Conservation (phyloP, 148 eudicot genomes). For the Linanthus parryae region DNA sequence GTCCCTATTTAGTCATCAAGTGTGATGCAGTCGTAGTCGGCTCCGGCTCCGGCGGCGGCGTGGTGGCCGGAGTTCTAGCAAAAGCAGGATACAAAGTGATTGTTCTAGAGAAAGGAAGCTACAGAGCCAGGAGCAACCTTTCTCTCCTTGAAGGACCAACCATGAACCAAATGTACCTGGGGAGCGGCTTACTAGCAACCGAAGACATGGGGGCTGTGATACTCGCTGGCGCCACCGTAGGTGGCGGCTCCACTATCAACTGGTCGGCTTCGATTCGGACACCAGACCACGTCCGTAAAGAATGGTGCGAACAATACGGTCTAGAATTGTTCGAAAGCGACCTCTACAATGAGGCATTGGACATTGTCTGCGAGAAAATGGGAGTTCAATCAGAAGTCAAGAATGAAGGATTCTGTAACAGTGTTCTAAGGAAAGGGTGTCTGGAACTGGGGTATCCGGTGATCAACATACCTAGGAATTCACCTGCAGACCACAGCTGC, state of each 20-base stretch:
- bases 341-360: constrained; percentile 44
- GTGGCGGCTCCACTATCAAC: constrained; percentile 69
- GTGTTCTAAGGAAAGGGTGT: constrained; percentile 60
- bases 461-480: constrained; percentile 40
- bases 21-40: constrained; percentile 76
- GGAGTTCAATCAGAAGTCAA: constrained; percentile 55
- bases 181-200: constrained; percentile 47
- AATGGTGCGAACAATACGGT: constrained; percentile 39
- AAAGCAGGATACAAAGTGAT: constrained; percentile 67
- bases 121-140: constrained; percentile 41
- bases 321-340: constrained; percentile 46
- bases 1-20: constrained; percentile 30
- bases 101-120: constrained; percentile 70
- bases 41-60: constrained; percentile 76
- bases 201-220: constrained; percentile 31
- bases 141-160: constrained; percentile 61
- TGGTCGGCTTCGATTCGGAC: constrained; percentile 75
- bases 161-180: constrained; percentile 61
- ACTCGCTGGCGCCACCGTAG: constrained; percentile 69
- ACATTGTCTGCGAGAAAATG: constrained; percentile 58
- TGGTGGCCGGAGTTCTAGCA: constrained; percentile 62
- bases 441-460: constrained; percentile 54
- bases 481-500: constrained; percentile 55
- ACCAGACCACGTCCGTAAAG: constrained; percentile 44
- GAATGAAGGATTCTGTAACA: constrained; percentile 60